Evolutionary conservation across 1,139 yeast species (phyloP).

Genomic region (Kurtzmaniella quercitrusa): DNA sequence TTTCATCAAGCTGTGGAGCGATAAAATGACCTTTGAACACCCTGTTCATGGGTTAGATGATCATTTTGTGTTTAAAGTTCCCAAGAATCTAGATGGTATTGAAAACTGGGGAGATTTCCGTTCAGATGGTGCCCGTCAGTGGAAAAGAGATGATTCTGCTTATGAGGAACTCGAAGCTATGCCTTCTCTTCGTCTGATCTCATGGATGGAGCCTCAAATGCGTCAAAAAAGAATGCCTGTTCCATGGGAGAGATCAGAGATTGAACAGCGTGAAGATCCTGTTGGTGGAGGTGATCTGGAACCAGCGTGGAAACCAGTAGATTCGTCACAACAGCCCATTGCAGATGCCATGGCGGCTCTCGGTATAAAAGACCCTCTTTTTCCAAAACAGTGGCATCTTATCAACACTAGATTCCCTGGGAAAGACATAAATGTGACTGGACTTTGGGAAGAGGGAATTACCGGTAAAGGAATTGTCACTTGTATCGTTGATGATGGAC

Average conservation of each 20-base stretch:
- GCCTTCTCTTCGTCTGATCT: neutral
- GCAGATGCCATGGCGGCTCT: conserved; percentile 49
- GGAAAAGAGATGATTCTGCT: conserved; percentile 1
- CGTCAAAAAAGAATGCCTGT: conserved; percentile 47
- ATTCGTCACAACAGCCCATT: conserved; percentile 44
- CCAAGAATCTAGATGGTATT: conserved; percentile 33
- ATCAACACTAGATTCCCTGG: conserved; percentile 70
- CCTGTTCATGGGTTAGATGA: conserved; percentile 53
- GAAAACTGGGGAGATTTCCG: conserved; percentile 34
- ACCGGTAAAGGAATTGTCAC: conserved; percentile 82
- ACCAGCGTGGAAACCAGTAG: conserved; percentile 25
- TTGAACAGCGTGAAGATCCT: conserved; percentile 8
- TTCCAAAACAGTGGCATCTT: conserved; percentile 86
- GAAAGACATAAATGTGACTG: conserved; percentile 81
- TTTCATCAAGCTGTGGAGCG: conserved; percentile 33
- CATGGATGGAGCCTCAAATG: conserved; percentile 42
- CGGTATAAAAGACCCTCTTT: conserved; percentile 74
- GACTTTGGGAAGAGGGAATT: conserved; percentile 77
- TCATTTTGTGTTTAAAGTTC: conserved; percentile 59
- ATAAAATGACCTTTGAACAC: conserved; percentile 48
- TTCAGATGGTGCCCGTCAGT: conserved; percentile 21
- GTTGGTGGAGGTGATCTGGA: conserved; percentile 1
- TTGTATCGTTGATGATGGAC: conserved; percentile 92
- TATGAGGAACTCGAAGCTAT: neutral
- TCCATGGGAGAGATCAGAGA: conserved; percentile 11